Evolutionary conservation across 2,329 filamentous ascomycete species (phyloP), one percentile per base, ranked within the genome.

Genomic region (Penicillium sp.): DNA sequence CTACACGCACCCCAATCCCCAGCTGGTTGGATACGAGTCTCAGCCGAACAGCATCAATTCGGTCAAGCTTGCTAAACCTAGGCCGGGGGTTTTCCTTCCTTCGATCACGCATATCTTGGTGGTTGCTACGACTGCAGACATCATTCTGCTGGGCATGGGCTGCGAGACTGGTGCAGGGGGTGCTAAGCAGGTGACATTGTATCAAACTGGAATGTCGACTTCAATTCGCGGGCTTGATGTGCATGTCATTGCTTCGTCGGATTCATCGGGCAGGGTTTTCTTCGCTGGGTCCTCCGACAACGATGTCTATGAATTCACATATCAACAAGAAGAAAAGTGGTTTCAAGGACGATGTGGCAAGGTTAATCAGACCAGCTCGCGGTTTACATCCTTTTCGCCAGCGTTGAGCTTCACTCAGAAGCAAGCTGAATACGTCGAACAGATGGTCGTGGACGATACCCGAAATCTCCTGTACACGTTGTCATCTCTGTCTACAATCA

Each of bases 261-360:
- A 77, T 2, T 85, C 87, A 20, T 88, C 85, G 21, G 95, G 95
- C 8, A 89, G 94, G 60, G 94, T 99, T 62, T 99, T 99, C 78
- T 96, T 97, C 67, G 87, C 89, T 43, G 90, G 91, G 38, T 83
- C 82, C 51, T 82, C 80, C 51, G 90, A 93, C 62, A 91, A 91
- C 61, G 92, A 97, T 65, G 85, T 99, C 48, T 90, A 94, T 71
- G 94, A 99, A 74, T 83, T 99, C 54, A 92, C 89, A 64, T 99
- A 99, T 70, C 93, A 97, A 73, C 91, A 96, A 67, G 91, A 97
- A 71, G 94, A 99, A 74, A 88, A 89, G 65, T 99, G 94, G 94
- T 99, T 99, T 69, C 88, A 89, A 53, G 91, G 86, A 71, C 84
- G 89, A 62, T 95, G 90, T 69, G 86, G 88, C 59, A 96, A 92